Evolutionary conservation across 371 early-diverging fungal genomes (phyloP).

Genomic region (Apophysomyces ossiformis): DNA sequence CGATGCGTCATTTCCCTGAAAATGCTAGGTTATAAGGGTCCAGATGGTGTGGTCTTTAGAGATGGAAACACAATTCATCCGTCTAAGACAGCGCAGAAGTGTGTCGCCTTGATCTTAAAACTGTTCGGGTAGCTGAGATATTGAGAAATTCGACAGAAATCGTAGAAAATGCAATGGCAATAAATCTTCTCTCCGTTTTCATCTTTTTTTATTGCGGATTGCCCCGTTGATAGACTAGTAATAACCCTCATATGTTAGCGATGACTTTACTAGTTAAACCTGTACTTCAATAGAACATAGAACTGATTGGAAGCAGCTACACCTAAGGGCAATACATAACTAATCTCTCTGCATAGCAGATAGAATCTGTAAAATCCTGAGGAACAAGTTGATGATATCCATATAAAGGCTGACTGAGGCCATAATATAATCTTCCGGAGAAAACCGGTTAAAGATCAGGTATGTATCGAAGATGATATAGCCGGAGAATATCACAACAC

Average conservation of each 20-base stretch:
- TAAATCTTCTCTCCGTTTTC: no score
- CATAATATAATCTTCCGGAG: slow-evolving; percentile 81
- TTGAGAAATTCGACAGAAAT: no score
- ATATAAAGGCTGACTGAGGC: slow-evolving; percentile 81
- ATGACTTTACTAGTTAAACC: no score
- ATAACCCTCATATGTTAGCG: no score
- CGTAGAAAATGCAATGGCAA: no score
- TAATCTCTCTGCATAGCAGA: slow-evolving; percentile 37
- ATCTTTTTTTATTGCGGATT: no score
- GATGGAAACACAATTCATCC: no score
- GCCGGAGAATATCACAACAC: slow-evolving; percentile 74
- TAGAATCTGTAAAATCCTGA: slow-evolving; percentile 70
- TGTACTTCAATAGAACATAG: no score
- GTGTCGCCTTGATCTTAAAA: no score
- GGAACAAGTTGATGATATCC: slow-evolving; percentile 82
- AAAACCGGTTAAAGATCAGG: slow-evolving; percentile 67
- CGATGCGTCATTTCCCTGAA: slow-evolving; percentile 42
- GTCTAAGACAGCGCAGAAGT: no score
- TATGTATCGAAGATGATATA: slow-evolving; percentile 78
- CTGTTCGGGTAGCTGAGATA: no score
- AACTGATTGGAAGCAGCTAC: background rate
- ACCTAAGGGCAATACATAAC: background rate
- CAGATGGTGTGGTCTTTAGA: background rate
- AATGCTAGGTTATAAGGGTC: slow-evolving; percentile 28
- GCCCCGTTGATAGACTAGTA: no score